Evolutionary conservation across 352 stramenopile species (phyloP), one percentile per base, ranked within the genome.

Genomic region (Bremia lactucae): DNA sequence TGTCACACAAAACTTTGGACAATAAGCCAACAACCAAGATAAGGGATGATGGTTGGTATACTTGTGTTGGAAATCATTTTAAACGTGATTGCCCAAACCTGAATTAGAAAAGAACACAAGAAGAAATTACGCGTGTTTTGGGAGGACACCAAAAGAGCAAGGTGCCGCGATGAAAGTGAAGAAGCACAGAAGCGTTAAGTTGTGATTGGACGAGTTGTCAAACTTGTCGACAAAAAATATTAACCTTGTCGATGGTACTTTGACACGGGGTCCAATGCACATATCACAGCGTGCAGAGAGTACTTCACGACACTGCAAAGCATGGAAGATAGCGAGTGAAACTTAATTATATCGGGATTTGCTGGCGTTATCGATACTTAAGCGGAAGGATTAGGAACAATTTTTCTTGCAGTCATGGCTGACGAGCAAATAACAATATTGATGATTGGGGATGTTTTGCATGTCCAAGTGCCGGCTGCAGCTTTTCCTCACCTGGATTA

Each of bases 231-330:
- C 13, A 41, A 45, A 14, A 6, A 40, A 22, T n/a, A n/a, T n/a
- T n/a, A n/a, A n/a, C n/a, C n/a, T n/a, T n/a, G 31, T 21, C 9
- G 13, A 19, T 49, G 42, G 49, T 58, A 44, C n/a, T 58, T 58
- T 18, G 36, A 52, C 15, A 57, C 18, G 3, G 42, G 49, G 19
- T 40, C 16, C 14, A 44, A 57, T 19, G 49, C 41, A 16, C 37
- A 57, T 19, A 49, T 55, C 25, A 24, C 21, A 36, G 28, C 42
- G 4, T 24, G 29, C 15, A 57, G 51, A 23, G 37, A 52, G 15
- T 58, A 58, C 19, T 58, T 58, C 6, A 52, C 42, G 0, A n/a
- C 16, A 9, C 1, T 49, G 2, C 19, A 48, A 0, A 41, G 19
- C 19, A 52, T 58, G 49, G 42, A 52, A 6, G 41, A 56, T 14